Evolutionary conservation across 2,329 filamentous ascomycete genomes (phyloP), one percentile per base, ranked within the genome.

Genomic region (Colletotrichum truncatum): DNA sequence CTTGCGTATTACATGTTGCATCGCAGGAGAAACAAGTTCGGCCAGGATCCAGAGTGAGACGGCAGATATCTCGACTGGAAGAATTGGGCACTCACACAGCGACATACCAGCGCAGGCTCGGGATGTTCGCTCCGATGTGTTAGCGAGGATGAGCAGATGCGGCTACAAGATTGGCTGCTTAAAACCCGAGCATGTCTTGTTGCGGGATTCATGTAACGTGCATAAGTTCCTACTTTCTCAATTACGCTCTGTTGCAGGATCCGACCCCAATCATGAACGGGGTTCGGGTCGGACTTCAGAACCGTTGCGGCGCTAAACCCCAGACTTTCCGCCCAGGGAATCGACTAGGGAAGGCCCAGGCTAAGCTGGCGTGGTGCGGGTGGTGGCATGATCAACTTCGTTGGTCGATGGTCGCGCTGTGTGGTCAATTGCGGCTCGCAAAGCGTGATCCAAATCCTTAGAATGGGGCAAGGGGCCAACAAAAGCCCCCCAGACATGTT

Each of bases 231-330:
- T n/a, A 32, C 9, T 8, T 14, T 32, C 39, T 38, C 4, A 41
- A 18, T 21, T n/a, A 32, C 28, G 21, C n/a, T n/a, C n/a, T n/a
- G n/a, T n/a, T n/a, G n/a, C n/a, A 38, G 10, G 12, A 46, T 18
- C 41, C 30, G 11, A 10, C 28, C 49, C 39, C 18, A n/a, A 45
- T 38, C 32, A 16, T 39, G 32, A 36, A 54, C 58, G 58, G 49
- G 30, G n/a, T 61, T 61, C 58, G 58, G 58, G 38, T 38, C 58
- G 58, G 58, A 48, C 18, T 61, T 61, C 28, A 30, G 14, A 28
- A 14, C 51, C 34, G 51, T 26, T 26, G 34, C 26, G 14, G 52
- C 36, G 39, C 53, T 46, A 56, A 21, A 45, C 18, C 38, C 38
- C 48, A 21, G 36, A 26, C 38, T 36, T 16, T 61, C 49, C 12